Base-by-base conservation (phyloP, 1,284 basidiomycete species). In the Bjerkandera adusta region DNA sequence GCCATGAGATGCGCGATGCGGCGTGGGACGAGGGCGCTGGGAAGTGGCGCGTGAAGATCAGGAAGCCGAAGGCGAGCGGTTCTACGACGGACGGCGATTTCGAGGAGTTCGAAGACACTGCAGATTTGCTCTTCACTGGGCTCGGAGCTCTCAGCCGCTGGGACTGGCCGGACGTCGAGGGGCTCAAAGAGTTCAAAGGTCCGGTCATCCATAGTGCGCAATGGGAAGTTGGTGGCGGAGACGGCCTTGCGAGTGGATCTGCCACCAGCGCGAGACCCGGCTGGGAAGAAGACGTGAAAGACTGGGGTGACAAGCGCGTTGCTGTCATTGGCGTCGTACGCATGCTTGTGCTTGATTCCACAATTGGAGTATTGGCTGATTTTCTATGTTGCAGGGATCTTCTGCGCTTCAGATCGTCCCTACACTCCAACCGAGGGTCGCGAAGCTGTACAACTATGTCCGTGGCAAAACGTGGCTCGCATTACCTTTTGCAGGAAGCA, bases 381-480 rank as follows among this genome's bases (percentile, higher is more conserved):
- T 32, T 20, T 13, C 7, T 5, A 8, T 45, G 7, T 11, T 11
- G n/a, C 29, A 81, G 81, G 81, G 83, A 1, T 83, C 81, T 1
- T 80, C 79, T n/a, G 79, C 77, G 1, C 71, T 85, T 22, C 83
- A 85, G 55, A 73, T 83, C 12, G 76, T 85, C 0, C 72, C 83
- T 0, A 71, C 79, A 2, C 61, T 85, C 8, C 81, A 83, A 52
- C 71, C 76, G 2, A 69, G 67, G 45, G 80, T 81, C 4, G 61
- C 63, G 39, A 69, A 72, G 48, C 47, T 85, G 21, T 63, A 68
- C 32, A 81, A 82, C 59, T 85, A 76, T 55, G 81, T 82, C 29
- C 72, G 80, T 11, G 76, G 81, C 1, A 74, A 76, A 58, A 82
- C 81, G 1, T 85, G 80, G 83, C 68, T 85, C 26, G 70, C 77